Evolutionary conservation across 2,329 filamentous ascomycete species (phyloP), one percentile per base, ranked within the genome.

Genomic region (Talaromyces sp.): DNA sequence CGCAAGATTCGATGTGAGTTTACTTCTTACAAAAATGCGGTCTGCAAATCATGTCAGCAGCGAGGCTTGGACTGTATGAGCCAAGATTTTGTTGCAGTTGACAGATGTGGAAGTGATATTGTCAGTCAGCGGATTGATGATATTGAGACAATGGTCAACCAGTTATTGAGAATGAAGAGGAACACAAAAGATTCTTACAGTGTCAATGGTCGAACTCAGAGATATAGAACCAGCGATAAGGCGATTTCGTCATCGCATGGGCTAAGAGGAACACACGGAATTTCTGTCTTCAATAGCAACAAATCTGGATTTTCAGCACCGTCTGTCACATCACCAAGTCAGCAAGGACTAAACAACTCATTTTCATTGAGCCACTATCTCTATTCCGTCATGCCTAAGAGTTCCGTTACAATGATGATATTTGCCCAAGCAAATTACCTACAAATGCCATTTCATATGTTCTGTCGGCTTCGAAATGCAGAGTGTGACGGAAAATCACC

Each of bases 1-100:
- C 78, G 83, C 25, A 86, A 86, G 72, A 76, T 81, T 5, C 75
- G 77, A 2, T 86, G 84, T 68, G 78, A 76, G 16, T 81, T 82
- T 63, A 69, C 73, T 11, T 68, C 74, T 3, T 68, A 75, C 3
- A 66, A 72, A 2, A 76, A 79, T 5, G 62, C 71, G 3, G 66
- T 78, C 1, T 85, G 83, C 63, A 70, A 77, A 33, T 77, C 75
- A 2, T 86, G 83, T 65, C 70, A 73, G 21, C 70, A 78, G 6
- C 78, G 83, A 0, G 74, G 77, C 0, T 73, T 75, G 0, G 65
- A 66, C 42, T 72, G 70, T 55, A 52, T 67, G 37, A 67, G 69
- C 31, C 70, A 72, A 50, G 67, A 65, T 2, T 61, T 63, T 42
- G 12, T 58, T 18, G 63, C 65, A 2, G 18, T 37, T 12, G 23